Percentiles rank a stretch among this genome's conserved stretches.
These are phyloP conservation scores for Vitis hybrid DNA, from an alignment of 177 flowering plant genomes.

Conservation along the genomic window DNA sequence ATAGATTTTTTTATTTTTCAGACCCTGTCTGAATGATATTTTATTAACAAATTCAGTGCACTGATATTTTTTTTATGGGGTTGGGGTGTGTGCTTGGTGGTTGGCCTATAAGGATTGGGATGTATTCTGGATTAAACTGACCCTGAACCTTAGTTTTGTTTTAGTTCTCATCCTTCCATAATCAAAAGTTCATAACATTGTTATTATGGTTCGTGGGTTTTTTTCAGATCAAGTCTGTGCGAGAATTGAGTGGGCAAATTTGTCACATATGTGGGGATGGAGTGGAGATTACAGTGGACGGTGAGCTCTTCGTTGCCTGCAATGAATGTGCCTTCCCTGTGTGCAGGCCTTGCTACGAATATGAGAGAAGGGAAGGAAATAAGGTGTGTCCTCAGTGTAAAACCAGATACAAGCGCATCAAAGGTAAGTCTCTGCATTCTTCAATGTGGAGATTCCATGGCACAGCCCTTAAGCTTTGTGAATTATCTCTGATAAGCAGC, in stretches of 20 bases:
- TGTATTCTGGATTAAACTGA: too few relatives aligned
- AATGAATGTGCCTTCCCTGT: conserved; percentile 89
- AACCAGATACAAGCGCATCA: conserved; percentile 75
- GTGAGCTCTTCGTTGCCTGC: conserved; percentile 83
- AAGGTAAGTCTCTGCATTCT: conserved; percentile 37
- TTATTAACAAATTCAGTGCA: too few relatives aligned
- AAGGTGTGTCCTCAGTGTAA: conserved; percentile 86
- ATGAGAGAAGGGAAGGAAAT: conserved; percentile 75
- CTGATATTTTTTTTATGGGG: too few relatives aligned
- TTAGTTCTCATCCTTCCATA: too few relatives aligned
- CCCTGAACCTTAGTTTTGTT: too few relatives aligned
- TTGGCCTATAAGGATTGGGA: too few relatives aligned
- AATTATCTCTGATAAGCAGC: background rate
- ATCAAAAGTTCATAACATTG: too few relatives aligned
- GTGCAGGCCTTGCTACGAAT: conserved; percentile 79
- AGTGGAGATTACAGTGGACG: conserved; percentile 59
- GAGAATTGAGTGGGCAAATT: conserved; percentile 68
- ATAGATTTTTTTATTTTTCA: background rate
- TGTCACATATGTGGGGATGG: conserved; percentile 85
- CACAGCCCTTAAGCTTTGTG: background rate
- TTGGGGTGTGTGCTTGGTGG: too few relatives aligned
- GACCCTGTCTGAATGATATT: background rate
- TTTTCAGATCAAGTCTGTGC: conserved; percentile 59
- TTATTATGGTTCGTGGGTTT: background rate
- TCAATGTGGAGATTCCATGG: background rate